Percentiles rank a stretch among this genome's conserved stretches.
phyloP scores from a whole-genome alignment of 176 grass and related monocot genomes.

The Paspalum vaginatum region DNA sequence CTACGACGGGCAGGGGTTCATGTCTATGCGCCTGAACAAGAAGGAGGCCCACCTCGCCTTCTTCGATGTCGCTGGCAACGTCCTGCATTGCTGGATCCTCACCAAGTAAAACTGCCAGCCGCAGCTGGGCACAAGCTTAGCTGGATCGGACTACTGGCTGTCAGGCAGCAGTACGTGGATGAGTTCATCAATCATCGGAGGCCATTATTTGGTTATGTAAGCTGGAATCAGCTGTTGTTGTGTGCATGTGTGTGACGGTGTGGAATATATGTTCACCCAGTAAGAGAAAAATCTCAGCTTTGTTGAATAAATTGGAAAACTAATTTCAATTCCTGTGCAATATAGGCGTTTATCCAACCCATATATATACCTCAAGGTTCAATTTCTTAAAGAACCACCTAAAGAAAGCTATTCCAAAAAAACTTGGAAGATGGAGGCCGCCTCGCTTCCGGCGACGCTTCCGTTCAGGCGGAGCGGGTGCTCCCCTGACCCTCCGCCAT shows the following conservation, averaged over 20 bases:
- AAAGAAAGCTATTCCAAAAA: no score
- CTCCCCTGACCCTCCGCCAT: no score
- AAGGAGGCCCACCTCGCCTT: conserved; percentile 45
- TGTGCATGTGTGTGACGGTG: background rate
- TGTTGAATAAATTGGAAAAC: background rate
- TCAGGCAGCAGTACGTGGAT: background rate
- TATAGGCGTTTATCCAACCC: no score
- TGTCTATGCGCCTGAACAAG: conserved; percentile 64
- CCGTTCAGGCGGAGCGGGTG: no score
- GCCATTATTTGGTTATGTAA: background rate
- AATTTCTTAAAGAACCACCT: no score
- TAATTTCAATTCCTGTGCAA: no score
- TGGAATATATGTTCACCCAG: background rate
- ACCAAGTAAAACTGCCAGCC: conserved; percentile 6
- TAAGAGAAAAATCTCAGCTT: background rate
- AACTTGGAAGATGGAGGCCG: no score
- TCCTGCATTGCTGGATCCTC: conserved; percentile 69
- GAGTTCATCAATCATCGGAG: background rate
- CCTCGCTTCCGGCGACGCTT: no score
- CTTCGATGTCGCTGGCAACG: conserved; percentile 60
- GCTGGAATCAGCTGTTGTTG: background rate
- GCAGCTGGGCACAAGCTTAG: background rate
- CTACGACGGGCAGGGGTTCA: conserved; percentile 89
- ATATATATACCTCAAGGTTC: no score
- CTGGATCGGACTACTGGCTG: background rate